Evolutionary conservation across 176 grass and related monocot genomes (phyloP).

Genomic region (Triticum timopheevii): DNA sequence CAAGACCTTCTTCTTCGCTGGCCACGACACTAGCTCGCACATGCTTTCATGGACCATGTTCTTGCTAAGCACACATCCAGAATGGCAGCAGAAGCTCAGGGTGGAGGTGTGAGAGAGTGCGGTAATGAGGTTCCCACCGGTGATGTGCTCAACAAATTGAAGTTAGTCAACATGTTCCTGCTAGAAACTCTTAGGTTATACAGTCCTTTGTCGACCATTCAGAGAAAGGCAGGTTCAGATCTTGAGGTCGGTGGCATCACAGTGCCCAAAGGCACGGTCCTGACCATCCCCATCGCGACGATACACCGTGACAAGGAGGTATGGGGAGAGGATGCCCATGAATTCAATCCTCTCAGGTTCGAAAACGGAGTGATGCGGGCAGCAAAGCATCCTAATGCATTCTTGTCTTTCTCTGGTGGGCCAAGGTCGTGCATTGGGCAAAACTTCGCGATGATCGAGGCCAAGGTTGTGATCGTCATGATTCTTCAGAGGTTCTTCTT

Average conservation of each 20-base stretch:
- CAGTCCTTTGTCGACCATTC: not conserved
- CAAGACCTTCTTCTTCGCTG: conserved; percentile 44
- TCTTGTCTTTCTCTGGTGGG: conserved; percentile 43
- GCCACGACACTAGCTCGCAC: conserved; percentile 40
- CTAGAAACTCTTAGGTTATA: conserved; percentile 21
- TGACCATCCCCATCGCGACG: not conserved
- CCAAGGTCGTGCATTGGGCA: conserved; percentile 44
- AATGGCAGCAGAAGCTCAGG: conserved; percentile 43
- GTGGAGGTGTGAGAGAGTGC: conserved; percentile 23
- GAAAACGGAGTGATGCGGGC: conserved; percentile 32
- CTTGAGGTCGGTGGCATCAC: not conserved
- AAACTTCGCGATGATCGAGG: conserved; percentile 45
- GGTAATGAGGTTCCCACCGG: not conserved
- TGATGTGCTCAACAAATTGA: conserved; percentile 20
- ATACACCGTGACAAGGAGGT: conserved; percentile 42
- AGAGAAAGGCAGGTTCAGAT: not conserved
- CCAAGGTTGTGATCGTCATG: conserved; percentile 30
- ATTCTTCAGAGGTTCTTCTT: conserved; percentile 53
- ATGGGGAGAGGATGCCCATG: conserved; percentile 38
- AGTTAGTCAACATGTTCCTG: conserved; percentile 20
- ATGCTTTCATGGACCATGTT: conserved; percentile 43
- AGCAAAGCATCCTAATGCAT: conserved; percentile 16
- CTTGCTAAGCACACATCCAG: conserved; percentile 21
- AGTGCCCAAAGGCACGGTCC: conserved; percentile 4
- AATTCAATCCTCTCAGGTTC: conserved; percentile 51